phyloP scores from a whole-genome alignment of 257 asterid species.

The Osmanthus fragrans region DNA sequence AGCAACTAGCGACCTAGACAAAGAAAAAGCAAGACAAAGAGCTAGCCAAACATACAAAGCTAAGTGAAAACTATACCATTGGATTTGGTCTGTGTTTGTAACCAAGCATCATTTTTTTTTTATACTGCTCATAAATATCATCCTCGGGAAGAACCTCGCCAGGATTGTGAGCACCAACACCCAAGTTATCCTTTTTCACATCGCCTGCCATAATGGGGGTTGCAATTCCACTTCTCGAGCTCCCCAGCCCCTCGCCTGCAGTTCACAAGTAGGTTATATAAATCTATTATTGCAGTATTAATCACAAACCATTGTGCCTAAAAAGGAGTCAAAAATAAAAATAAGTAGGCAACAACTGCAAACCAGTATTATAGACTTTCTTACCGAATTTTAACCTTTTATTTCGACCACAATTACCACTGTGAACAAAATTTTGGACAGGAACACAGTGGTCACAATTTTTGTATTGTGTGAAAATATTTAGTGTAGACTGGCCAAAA shows the following conservation, averaged over 20 bases:
- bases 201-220: slow-evolving; percentile 83
- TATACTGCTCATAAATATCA: slow-evolving; percentile 93
- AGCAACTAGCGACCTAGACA: no score
- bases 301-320: background rate
- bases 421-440: background rate
- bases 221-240: slow-evolving; percentile 82
- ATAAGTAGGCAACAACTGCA: background rate
- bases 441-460: background rate
- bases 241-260: slow-evolving; percentile 91
- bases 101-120: slow-evolving; percentile 97
- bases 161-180: slow-evolving; percentile 88
- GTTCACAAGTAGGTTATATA: background rate
- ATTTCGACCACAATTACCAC: background rate
- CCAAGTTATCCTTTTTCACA: slow-evolving; percentile 78
- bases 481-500: background rate
- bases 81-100: slow-evolving; percentile 90
- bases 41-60: background rate
- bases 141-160: slow-evolving; percentile 89
- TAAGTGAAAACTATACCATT: slow-evolving; percentile 45
- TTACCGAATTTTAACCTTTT: background rate
- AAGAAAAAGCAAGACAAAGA: background rate
- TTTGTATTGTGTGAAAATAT: background rate
- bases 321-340: no score
- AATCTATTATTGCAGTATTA: background rate
- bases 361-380: background rate